Base-by-base conservation (phyloP, 208 protist genomes). In the Trypanosoma cruzi region DNA sequence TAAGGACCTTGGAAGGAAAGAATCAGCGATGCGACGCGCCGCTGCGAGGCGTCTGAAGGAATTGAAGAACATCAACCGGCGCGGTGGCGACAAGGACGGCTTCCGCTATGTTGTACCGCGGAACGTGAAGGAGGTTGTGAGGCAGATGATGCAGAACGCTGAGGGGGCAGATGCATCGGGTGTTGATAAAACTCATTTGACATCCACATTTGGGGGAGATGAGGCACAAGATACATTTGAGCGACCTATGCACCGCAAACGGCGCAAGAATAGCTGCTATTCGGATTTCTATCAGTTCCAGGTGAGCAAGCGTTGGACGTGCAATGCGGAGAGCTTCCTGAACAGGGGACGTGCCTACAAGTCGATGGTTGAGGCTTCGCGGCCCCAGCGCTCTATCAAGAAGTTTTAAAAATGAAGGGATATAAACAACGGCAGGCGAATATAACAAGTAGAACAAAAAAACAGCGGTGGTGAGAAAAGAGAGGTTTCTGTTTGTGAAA, bases 231-330 rank as follows among this genome's bases (percentile, higher is more conserved):
- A 68, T 52, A 67, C 53, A 6, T 73, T 75, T 0, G 86, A 93
- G 58, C 81, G 79, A 64, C 90, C 90, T 16, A 83, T 89, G 79
- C 87, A 86, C 26, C 77, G 79, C 50, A 76, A 59, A 0, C 69
- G 70, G 44, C 73, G 77, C 34, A 82, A 75, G 40, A 78, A 71
- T n/a, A 65, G 66, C 40, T 85, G 84, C 48, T 88, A 79, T 59
- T 85, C 82, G 0, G 88, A 94, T 50, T 96, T 96, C 54, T 96
- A 96, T 57, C 88, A 96, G 68, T 96, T 92, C 66, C 91, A 96
- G 80, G 88, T 96, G 52, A 93, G 85, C 64, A 84, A 85, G 69
- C 80, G 79, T 34, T 96, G 91, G 89, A 93, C 91, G 16, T 73
- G 80, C 10, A 96, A 96, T 53, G 91, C 91, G 31, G 91, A 96